A percentile compares a stretch with the other conserved stretches of the same genome.
Evolutionary conservation across 371 early-diverging fungal genomes (phyloP).

Genomic region (Antonospora locustae): DNA sequence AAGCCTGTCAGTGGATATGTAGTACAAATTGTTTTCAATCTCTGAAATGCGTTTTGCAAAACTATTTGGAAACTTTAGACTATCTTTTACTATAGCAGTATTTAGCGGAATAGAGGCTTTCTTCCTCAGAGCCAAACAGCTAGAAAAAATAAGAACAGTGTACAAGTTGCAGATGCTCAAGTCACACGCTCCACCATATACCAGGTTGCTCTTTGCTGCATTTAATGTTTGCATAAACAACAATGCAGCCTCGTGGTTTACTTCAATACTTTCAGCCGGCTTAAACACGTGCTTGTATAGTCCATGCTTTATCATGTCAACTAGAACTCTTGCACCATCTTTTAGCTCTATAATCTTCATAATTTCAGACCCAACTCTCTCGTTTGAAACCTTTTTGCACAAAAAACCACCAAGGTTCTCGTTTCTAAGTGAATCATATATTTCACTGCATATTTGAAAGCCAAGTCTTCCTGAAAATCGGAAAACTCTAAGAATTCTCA

Average conservation of each 20-base stretch:
- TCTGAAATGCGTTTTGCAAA: slow-evolving; percentile 2
- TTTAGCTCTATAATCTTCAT: slow-evolving; percentile 68
- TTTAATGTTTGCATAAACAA: background rate
- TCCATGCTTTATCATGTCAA: background rate
- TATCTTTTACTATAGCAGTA: slow-evolving; percentile 1
- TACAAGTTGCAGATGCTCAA: background rate
- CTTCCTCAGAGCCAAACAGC: background rate
- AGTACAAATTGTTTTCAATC: slow-evolving; percentile 15
- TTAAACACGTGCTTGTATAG: background rate
- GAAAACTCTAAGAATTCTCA: slow-evolving; percentile 81
- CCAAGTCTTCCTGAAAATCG: slow-evolving; percentile 78
- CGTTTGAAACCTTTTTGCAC: slow-evolving; percentile 70
- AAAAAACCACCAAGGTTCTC: slow-evolving; percentile 57
- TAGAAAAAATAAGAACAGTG: slow-evolving; percentile 6
- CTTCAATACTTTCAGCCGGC: slow-evolving; percentile 8
- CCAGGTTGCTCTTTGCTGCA: slow-evolving; percentile 1
- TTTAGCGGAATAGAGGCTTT: slow-evolving; percentile 1
- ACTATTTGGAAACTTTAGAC: slow-evolving; percentile 9
- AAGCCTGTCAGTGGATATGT: background rate
- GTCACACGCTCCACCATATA: slow-evolving; percentile 1
- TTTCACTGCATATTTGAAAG: slow-evolving; percentile 63
- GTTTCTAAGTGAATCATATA: slow-evolving; percentile 56
- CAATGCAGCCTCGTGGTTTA: background rate
- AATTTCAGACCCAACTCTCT: slow-evolving; percentile 79
- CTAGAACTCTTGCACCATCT: background rate